Conservation (phyloP, 495 filamentous ascomycete genomes). For the Acidiella bohemica region DNA sequence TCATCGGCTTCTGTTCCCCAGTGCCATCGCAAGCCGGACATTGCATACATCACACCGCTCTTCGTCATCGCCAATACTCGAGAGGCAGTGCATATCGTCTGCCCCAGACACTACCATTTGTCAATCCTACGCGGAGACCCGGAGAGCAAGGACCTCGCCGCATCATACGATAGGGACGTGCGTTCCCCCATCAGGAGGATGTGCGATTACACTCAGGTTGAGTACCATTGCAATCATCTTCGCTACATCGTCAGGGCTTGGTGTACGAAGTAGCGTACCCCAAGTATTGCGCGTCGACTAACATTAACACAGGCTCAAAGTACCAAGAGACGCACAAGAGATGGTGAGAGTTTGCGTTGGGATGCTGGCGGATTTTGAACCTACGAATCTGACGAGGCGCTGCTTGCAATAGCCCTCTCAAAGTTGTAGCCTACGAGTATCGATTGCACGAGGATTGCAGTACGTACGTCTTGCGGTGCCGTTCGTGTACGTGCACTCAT, state of each 20-base stretch:
- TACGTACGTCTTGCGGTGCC: background rate
- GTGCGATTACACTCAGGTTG: slow-evolving; percentile 5
- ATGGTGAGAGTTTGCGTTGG: background rate
- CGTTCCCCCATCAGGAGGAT: background rate
- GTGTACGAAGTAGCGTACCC: background rate
- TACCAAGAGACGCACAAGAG: slow-evolving; percentile 12
- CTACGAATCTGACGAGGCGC: background rate
- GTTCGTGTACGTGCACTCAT: too few species aligned
- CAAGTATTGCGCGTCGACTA: background rate
- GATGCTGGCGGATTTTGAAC: background rate
- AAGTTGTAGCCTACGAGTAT: slow-evolving; percentile 7
- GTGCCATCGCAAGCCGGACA: too few species aligned
- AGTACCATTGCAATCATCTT: slow-evolving; percentile 2
- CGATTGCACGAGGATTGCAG: slow-evolving; percentile 5
- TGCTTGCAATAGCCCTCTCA: slow-evolving; percentile 6
- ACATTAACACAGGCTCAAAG: slow-evolving; percentile 4
- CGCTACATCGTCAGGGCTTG: slow-evolving; percentile 5
- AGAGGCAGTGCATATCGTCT: too few species aligned
- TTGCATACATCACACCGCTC: too few species aligned
- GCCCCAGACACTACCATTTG: too few species aligned
- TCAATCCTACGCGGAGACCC: too few species aligned
- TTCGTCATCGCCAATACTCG: too few species aligned
- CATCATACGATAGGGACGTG: background rate
- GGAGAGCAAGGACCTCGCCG: background rate
- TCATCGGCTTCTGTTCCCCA: too few species aligned